Evolutionary conservation across 2,329 filamentous ascomycete genomes (phyloP).

Genomic region (Neofusicoccum ribis): DNA sequence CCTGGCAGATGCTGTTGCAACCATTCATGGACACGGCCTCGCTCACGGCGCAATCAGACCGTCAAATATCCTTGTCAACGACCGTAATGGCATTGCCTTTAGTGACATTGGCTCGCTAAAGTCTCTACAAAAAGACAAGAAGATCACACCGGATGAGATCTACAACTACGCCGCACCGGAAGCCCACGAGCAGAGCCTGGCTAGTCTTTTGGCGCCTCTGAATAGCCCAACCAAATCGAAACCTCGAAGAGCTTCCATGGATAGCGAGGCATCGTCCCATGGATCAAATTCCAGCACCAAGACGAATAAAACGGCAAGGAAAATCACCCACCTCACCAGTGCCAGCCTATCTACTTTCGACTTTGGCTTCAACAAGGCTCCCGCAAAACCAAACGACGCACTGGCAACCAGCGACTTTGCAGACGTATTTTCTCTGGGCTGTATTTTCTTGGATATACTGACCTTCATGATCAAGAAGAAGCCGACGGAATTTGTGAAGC

Average conservation of each 20-base stretch:
- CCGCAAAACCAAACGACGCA: constrained; percentile 30
- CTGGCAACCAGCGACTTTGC: constrained; percentile 46
- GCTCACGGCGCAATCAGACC: constrained; percentile 70
- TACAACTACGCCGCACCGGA: constrained; percentile 77
- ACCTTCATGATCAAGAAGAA: constrained; percentile 69
- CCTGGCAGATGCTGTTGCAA: constrained; percentile 67
- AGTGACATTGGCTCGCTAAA: constrained; percentile 57
- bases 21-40: constrained; percentile 64
- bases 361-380: constrained; percentile 35
- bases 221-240: constrained; percentile 15
- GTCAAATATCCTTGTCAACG: constrained; percentile 67
- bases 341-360: constrained; percentile 33
- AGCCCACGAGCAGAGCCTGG: constrained; percentile 34
- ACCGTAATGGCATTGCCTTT: constrained; percentile 66
- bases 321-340: not conserved
- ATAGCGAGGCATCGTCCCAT: constrained; percentile 37
- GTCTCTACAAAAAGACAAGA: constrained; percentile 54
- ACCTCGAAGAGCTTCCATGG: constrained; percentile 31
- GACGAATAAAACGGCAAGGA: constrained; percentile 34
- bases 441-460: constrained; percentile 70
- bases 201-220: constrained; percentile 22
- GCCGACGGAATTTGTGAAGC: constrained; percentile 63
- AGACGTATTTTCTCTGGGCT: constrained; percentile 73
- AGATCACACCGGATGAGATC: constrained; percentile 63
- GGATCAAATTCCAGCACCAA: constrained; percentile 28